These are phyloP conservation scores for Alternaria brassicicola DNA, from an alignment of 2,329 filamentous ascomycete genomes.

Conservation along the genomic window DNA sequence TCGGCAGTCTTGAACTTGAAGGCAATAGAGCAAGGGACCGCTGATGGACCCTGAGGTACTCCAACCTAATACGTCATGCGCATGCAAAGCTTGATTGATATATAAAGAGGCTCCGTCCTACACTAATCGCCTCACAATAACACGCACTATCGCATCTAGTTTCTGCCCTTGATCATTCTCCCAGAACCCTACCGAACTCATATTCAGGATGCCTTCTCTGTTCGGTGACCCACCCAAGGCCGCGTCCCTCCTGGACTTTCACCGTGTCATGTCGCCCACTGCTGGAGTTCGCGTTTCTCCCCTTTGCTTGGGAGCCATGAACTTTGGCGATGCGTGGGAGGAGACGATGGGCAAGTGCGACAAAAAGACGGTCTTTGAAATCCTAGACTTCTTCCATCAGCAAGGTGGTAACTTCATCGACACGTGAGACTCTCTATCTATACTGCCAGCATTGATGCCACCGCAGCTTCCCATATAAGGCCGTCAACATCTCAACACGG, in stretches of 20 bases:
- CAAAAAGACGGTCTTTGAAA: slow-evolving; percentile 54
- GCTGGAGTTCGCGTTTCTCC: slow-evolving; percentile 61
- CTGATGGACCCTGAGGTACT: background rate
- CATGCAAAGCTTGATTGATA: background rate
- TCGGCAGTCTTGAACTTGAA: background rate
- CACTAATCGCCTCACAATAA: background rate
- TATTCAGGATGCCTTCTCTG: slow-evolving; percentile 26
- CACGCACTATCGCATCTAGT: background rate
- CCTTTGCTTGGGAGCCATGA: slow-evolving; percentile 62
- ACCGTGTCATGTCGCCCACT: slow-evolving; percentile 58
- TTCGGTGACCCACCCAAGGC: slow-evolving; percentile 37
- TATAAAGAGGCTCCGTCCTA: slow-evolving; percentile 6
- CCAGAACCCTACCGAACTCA: background rate
- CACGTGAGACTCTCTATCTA: slow-evolving; percentile 45
- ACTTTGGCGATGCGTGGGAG: slow-evolving; percentile 59
- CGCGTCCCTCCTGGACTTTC: slow-evolving; percentile 56
- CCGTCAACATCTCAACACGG: background rate
- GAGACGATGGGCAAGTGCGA: slow-evolving; percentile 51
- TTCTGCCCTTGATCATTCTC: background rate
- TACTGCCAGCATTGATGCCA: background rate
- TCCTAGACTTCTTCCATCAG: slow-evolving; percentile 56
- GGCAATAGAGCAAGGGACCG: background rate
- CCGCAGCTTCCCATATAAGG: background rate
- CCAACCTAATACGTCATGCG: slow-evolving; percentile 10
- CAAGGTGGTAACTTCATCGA: slow-evolving; percentile 61